Evolutionary conservation across 2,329 filamentous ascomycete genomes (phyloP), one percentile per base, ranked within the genome.

Genomic region (Lachnellula hyalina): DNA sequence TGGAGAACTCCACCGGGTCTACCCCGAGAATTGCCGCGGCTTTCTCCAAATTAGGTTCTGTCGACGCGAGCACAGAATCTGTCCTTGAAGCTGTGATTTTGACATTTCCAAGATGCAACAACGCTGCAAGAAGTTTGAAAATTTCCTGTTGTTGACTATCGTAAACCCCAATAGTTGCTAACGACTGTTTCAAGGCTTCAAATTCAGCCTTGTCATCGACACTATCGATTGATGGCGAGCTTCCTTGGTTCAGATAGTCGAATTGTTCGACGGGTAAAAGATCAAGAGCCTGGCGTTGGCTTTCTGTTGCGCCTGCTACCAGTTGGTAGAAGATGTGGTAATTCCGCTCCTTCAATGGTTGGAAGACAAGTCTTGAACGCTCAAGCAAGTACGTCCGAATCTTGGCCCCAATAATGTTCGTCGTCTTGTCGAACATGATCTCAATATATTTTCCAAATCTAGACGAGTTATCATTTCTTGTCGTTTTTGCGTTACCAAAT

Each of bases 251-350:
- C 60, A 97, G 79, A 71, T 96, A 99, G 68, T 95, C 90, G 65
- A 94, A 99, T 65, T 96, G 86, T 68, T 97, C 92, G 46, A 95
- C 83, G 0, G 91, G 83, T 45, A 91, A 75, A 58, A 99, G 76
- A 44, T 85, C 83, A 56, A 96, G 80, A 63, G 93, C 86, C 69
- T 93, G 82, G 49, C 85, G 86, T 73, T 96, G 87, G 60, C 83
- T 79, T 34, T 96, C 89, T 2, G 89, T 85, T n/a, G 92, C 89
- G 70, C 95, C 94, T 49, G 92, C 91, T 46, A 96, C 86, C 50
- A 99, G 81, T 73, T 99, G 94, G 73, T 99, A 99, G 76, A 99
- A 99, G 67, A 99, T 93, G 73, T 99, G 94, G 75, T 99, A 99
- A 72, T 99, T 99, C 63, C 94, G 84, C 77, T 99, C 94, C 75